Percentiles rank a stretch among this genome's conserved stretches.
Conservation (phyloP, 805 yeast genomes). For the Candida vartiovaarae region DNA sequence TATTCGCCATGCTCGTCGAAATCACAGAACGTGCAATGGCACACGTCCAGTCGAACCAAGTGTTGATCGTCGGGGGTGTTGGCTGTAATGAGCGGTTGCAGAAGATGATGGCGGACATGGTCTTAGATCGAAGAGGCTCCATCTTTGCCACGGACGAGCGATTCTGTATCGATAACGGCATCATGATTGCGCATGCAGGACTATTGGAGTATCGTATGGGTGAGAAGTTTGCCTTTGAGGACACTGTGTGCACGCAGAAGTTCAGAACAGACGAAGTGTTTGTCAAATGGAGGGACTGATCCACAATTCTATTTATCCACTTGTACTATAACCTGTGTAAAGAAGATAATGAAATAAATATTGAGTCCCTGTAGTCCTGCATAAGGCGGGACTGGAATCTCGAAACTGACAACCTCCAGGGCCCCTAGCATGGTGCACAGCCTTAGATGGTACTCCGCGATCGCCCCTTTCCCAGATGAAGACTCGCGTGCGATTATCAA, state of each 20-base stretch:
- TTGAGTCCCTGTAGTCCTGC: too few relatives aligned
- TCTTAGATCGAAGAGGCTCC: slow-evolving; percentile 78
- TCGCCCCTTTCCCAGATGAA: too few relatives aligned
- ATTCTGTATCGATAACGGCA: slow-evolving; percentile 96
- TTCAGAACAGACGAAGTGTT: slow-evolving; percentile 92
- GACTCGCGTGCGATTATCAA: too few relatives aligned
- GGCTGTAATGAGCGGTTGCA: slow-evolving; percentile 90
- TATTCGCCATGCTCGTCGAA: slow-evolving; percentile 95
- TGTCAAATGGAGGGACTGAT: slow-evolving; percentile 76
- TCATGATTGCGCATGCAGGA: slow-evolving; percentile 99
- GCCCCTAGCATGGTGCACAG: too few relatives aligned
- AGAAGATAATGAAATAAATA: too few relatives aligned
- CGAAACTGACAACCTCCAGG: too few relatives aligned
- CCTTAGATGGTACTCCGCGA: too few relatives aligned
- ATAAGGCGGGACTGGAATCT: too few relatives aligned
- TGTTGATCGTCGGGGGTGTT: slow-evolving; percentile 96
- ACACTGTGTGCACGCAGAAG: slow-evolving; percentile 87
- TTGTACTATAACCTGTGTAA: background rate
- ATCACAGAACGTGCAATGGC: slow-evolving; percentile 99
- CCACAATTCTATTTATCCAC: background rate
- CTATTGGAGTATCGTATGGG: slow-evolving; percentile 81
- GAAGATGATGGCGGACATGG: slow-evolving; percentile 96
- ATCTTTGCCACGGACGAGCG: slow-evolving; percentile 94
- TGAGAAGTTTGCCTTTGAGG: slow-evolving; percentile 43
- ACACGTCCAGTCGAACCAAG: slow-evolving; percentile 84